These are phyloP conservation scores for Aphanoascus verrucosus DNA, from an alignment of 2,329 filamentous ascomycete species.

Conservation along the genomic window DNA sequence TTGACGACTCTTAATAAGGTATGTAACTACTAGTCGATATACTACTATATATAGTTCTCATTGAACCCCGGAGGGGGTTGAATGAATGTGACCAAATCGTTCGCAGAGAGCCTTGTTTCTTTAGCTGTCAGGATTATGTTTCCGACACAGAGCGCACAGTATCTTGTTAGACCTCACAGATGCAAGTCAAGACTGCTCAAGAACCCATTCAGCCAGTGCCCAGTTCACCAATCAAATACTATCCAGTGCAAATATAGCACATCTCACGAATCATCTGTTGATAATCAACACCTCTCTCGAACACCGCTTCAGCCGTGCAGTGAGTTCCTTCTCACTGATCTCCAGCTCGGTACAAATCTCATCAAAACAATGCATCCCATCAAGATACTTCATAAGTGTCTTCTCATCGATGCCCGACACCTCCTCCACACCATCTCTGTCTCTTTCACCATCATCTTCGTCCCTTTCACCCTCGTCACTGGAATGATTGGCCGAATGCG, in stretches of 20 bases:
- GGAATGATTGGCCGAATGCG: constrained; percentile 1
- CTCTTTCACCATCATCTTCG: constrained; percentile 10
- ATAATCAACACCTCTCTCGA: constrained; percentile 38
- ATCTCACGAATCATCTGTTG: constrained; percentile 29
- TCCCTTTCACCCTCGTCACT: constrained; percentile 5
- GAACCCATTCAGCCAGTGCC: too few relatives aligned
- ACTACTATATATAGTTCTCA: too few relatives aligned
- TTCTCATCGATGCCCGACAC: constrained; percentile 27
- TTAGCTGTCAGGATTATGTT: too few relatives aligned
- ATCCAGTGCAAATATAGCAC: not conserved
- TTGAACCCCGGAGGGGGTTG: too few relatives aligned
- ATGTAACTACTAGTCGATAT: too few relatives aligned
- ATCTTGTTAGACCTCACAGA: too few relatives aligned
- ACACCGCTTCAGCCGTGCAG: constrained; percentile 33
- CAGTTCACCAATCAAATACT: not conserved
- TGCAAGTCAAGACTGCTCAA: too few relatives aligned
- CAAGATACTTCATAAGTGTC: constrained; percentile 33
- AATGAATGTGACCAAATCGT: too few relatives aligned
- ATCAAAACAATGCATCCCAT: constrained; percentile 42
- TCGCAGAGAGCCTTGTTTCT: too few relatives aligned
- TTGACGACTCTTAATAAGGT: too few relatives aligned
- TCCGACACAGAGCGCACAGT: too few relatives aligned
- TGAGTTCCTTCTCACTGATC: constrained; percentile 39
- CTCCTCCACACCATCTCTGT: constrained; percentile 10
- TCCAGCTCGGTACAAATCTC: constrained; percentile 42